Percentiles rank a stretch among this genome's conserved stretches.
phyloP scores from a whole-genome alignment of 225 moss, liverwort and hornwort genomes.

The Straminergon stramineum region DNA sequence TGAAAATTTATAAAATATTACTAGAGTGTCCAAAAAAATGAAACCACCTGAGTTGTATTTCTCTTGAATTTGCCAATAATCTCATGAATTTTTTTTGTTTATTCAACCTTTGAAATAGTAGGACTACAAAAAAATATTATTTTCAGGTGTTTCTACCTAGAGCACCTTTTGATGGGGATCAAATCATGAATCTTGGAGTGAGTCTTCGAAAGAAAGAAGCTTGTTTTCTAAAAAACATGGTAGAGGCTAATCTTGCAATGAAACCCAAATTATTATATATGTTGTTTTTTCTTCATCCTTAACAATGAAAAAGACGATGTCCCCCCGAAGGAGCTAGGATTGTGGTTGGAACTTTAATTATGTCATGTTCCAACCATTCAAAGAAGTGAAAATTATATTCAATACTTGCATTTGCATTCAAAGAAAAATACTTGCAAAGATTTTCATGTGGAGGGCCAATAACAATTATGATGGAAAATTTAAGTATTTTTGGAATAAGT shows the following conservation, averaged over 20 bases:
- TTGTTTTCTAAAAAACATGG: neutral
- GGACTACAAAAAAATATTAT: rapidly evolving
- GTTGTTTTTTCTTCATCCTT: neutral
- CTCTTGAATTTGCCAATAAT: neutral
- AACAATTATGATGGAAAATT: neutral
- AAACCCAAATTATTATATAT: rapidly evolving
- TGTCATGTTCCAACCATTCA: neutral
- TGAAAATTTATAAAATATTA: neutral
- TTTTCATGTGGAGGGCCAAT: neutral
- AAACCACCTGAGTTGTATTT: rapidly evolving
- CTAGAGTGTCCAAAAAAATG: rapidly evolving
- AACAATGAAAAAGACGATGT: neutral
- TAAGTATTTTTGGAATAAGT: neutral
- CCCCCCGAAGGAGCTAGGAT: neutral
- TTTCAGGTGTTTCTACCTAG: neutral
- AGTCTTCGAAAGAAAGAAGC: neutral
- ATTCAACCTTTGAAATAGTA: neutral
- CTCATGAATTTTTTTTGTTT: neutral
- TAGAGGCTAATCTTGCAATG: no score
- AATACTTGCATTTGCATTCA: neutral
- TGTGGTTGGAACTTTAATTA: neutral
- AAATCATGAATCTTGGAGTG: neutral
- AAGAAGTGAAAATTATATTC: neutral
- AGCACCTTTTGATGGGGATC: neutral
- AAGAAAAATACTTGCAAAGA: neutral